Evolutionary conservation across 768 basidiomycete genomes (phyloP).

Genomic region (Krasilnikovozyma curviuscula): DNA sequence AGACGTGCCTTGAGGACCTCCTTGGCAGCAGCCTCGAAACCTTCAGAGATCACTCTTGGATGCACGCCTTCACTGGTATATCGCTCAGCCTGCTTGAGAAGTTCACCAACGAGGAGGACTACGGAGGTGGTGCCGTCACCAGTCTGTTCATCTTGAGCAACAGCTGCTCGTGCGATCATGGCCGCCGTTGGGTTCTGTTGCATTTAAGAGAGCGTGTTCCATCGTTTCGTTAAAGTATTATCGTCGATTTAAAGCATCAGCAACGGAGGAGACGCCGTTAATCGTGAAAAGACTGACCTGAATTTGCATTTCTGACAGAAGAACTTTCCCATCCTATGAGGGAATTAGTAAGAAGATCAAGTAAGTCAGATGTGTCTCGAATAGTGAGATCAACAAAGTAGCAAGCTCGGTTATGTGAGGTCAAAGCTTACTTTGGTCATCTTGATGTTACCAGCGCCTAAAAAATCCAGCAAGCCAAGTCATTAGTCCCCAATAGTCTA

Average conservation of each 20-base stretch:
- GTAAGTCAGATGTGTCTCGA: not conserved
- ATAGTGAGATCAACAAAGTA: not conserved
- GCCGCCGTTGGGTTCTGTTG: constrained; percentile 78
- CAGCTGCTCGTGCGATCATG: constrained; percentile 95
- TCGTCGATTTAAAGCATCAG: too few species aligned
- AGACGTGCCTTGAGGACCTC: constrained; percentile 41
- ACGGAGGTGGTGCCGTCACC: constrained; percentile 98
- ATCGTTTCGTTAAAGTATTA: not conserved
- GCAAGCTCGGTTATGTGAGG: not conserved
- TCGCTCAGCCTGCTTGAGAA: constrained; percentile 92
- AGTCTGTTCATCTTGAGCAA: constrained; percentile 97
- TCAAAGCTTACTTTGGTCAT: constrained; percentile 64
- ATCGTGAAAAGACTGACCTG: constrained; percentile 26
- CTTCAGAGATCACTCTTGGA: constrained; percentile 83
- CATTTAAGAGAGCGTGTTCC: not conserved
- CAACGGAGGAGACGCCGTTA: too few species aligned
- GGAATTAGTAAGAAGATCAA: not conserved
- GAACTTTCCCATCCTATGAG: constrained; percentile 68
- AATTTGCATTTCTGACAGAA: constrained; percentile 98
- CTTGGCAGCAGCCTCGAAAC: constrained; percentile 95
- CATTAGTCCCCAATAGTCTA: too few species aligned
- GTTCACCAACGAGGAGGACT: constrained; percentile 81
- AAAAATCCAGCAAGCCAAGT: too few species aligned
- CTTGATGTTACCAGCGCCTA: constrained; percentile 95
- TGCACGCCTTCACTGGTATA: constrained; percentile 97